phyloP scores from a whole-genome alignment of 1,284 basidiomycete species.

The Bothia castanella region DNA sequence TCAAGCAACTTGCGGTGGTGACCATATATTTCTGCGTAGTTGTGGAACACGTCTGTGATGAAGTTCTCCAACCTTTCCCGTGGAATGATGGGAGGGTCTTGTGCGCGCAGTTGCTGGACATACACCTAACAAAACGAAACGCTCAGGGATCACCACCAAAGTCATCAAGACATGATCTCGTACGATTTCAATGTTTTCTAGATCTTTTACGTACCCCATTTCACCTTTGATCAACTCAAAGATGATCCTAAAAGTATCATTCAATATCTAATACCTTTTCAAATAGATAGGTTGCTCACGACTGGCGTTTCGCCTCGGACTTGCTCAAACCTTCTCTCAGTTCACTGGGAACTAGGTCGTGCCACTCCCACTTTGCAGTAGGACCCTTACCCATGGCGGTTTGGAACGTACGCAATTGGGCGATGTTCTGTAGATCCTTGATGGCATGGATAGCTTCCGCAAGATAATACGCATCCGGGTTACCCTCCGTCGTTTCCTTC shows the following conservation, averaged over 20 bases:
- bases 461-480: slow-evolving; percentile 79
- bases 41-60: slow-evolving; percentile 90
- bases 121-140: slow-evolving; percentile 53
- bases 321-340: slow-evolving; percentile 62
- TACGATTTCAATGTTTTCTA: slow-evolving; percentile 76
- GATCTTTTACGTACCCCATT: slow-evolving; percentile 91
- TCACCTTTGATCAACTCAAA: slow-evolving; percentile 96
- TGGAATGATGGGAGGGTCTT: slow-evolving; percentile 76
- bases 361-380: slow-evolving; percentile 81
- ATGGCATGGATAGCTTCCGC: slow-evolving; percentile 73
- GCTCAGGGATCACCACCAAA: slow-evolving; percentile 9
- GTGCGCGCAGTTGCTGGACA: slow-evolving; percentile 67
- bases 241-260: slow-evolving; percentile 59
- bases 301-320: slow-evolving; percentile 82
- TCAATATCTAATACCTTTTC: not conserved
- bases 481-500: slow-evolving; percentile 71
- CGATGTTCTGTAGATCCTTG: slow-evolving; percentile 70
- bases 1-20: slow-evolving; percentile 76
- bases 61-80: slow-evolving; percentile 73
- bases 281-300: slow-evolving; percentile 50
- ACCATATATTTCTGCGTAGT: slow-evolving; percentile 74
- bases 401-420: slow-evolving; percentile 83
- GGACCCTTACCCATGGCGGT: slow-evolving; percentile 76
- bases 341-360: slow-evolving; percentile 75
- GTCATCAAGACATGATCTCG: slow-evolving; percentile 1